Evolutionary conservation across 2,329 filamentous ascomycete species (phyloP), one percentile per base, ranked within the genome.

Genomic region (Penicillium fuscoglaucum): DNA sequence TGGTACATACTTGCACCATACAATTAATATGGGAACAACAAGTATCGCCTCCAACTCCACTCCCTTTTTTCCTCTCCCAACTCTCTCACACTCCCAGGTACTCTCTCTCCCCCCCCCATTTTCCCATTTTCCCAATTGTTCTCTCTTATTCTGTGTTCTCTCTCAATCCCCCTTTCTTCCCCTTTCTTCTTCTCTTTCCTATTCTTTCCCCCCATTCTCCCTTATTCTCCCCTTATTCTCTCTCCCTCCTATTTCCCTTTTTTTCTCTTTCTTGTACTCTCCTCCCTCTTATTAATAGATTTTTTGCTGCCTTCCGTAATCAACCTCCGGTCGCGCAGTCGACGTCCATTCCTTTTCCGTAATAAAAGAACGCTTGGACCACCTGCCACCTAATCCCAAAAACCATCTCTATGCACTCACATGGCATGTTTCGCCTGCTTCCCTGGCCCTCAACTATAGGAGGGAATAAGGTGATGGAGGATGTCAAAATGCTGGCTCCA

Each of bases 401-500:
- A 48, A 35, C 31, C 41, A 56, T 60, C 59, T 63, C 67, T 56
- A 57, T 54, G 51, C 35, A 48, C 56, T 78, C 76, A 72, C 73
- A 79, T 79, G 77, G 77, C 74, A 80, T 80, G 79, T 79, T 79
- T 74, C 75, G 76, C 55, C 70, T 80, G 66, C 69, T 80, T 52
- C 77, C 78, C 61, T 80, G 78, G 79, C 75, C 74, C 66, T 74
- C 76, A 65, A 66, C 70, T 60, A 70, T 78, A 63, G 76, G 78
- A 72, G 77, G 74, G 66, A 76, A 79, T 68, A 80, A 78, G 71
- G 72, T 76, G 66, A 72, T 74, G 61, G 74, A 77, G 64, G 75
- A 79, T 65, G 70, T 76, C 68, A 79, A 77, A 65, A 75, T 76
- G 73, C 68, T 80, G 47, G 66, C 73, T 41, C 67, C 74, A 56